phyloP scores from a whole-genome alignment of 768 basidiomycete species.

The Suillus variegatus region DNA sequence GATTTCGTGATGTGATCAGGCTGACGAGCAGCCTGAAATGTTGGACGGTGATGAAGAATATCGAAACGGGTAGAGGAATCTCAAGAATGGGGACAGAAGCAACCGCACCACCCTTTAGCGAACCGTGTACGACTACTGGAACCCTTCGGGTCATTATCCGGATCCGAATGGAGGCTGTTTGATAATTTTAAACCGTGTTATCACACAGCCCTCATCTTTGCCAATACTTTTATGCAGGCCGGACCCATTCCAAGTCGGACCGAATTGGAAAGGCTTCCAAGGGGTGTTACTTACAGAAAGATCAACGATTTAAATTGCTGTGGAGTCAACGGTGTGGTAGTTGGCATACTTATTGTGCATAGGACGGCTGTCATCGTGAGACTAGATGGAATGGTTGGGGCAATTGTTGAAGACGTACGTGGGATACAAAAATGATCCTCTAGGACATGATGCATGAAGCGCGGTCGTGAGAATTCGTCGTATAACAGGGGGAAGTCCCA shows the following conservation, averaged over 20 bases:
- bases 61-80: too few relatives aligned
- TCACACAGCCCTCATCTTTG: slow-evolving; percentile 34
- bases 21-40: too few relatives aligned
- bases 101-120: too few relatives aligned
- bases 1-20: too few relatives aligned
- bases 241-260: neutral
- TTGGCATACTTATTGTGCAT: neutral
- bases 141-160: neutral
- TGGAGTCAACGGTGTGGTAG: neutral
- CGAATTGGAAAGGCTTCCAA: neutral
- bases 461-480: neutral
- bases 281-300: neutral
- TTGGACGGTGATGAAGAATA: too few relatives aligned
- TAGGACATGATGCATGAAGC: too few relatives aligned
- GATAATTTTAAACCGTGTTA: slow-evolving; percentile 22
- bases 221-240: slow-evolving; percentile 4
- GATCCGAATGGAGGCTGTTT: slow-evolving; percentile 24
- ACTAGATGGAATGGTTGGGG: slow-evolving; percentile 21
- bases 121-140: neutral
- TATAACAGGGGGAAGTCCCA: neutral
- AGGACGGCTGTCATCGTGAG: slow-evolving; percentile 15
- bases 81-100: too few relatives aligned
- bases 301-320: neutral
- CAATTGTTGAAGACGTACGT: slow-evolving; percentile 8
- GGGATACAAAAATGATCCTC: slow-evolving; percentile 6